Base-by-base conservation (phyloP, 2,329 filamentous ascomycete genomes). In the Calonectria hawksworthii region DNA sequence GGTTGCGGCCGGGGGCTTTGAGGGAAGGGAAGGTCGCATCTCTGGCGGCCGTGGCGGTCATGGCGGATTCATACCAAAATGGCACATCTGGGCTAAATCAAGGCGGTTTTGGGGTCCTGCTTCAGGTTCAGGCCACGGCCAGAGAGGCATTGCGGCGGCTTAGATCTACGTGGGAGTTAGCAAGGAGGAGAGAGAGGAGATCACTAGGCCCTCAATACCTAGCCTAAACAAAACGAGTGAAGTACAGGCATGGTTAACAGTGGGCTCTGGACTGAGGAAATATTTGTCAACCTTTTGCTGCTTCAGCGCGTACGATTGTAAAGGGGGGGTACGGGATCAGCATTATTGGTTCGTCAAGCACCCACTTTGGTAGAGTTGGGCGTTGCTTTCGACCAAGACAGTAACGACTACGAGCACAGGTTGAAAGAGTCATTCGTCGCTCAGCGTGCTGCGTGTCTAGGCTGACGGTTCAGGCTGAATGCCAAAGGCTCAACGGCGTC, bases 401-500 rank as follows among this genome's bases (percentile, higher is more conserved):
- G 71, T 34, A 73, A 64, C 70, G 47, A 38, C 61, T 32, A 41
- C 64, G 54, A 59, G 34, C 34, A 51, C 41, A 69, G 50, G 69
- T 41, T 52, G 47, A n/a, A 44, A 54, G 61, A 67, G 65, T 66
- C 71, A 72, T 41, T 61, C 38, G 56, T 68, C 52, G 67, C 64
- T 30, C 56, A 34, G 56, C 69, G 68, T 54, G 73, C 69, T 66
- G 69, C 56, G 66, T 32, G 50, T 54, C 47, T 38, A 72, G 54
- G 64, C 50, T 77, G 70, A 44, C 28, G 70, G 36, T 75, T 73
- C 51, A 72, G 76, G 69, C 72, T 73, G 70, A 74, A 74, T 61
- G 59, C 76, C 63, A 73, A 67, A 59, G 41, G 21, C 69, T 56
- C 72, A 74, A 72, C 54, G 65, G 73, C 76, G 74, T 80, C 77